Percentiles rank a stretch among this genome's conserved stretches.
phyloP scores from a whole-genome alignment of 2,329 filamentous ascomycete genomes.

The Thelonectria rubi region DNA sequence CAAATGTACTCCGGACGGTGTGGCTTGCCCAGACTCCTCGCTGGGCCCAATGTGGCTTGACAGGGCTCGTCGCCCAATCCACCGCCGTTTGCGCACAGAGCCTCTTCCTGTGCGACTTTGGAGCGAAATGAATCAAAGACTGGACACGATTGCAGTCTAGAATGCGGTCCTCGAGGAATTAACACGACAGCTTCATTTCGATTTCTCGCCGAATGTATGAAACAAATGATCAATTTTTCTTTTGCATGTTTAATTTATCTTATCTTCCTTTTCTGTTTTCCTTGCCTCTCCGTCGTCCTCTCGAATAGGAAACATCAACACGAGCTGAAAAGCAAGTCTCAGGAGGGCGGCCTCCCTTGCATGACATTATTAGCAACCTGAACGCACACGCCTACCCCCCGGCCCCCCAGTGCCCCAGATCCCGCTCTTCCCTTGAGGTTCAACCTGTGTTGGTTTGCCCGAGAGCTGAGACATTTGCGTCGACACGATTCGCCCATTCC shows the following conservation, averaged over 20 bases:
- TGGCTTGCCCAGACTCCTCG: slow-evolving; percentile 9
- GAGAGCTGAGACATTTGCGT: slow-evolving; percentile 22
- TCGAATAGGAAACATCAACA: background rate
- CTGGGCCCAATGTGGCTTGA: slow-evolving; percentile 18
- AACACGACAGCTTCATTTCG: background rate
- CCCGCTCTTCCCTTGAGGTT: background rate
- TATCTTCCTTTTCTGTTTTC: background rate
- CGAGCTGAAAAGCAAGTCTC: slow-evolving; percentile 14
- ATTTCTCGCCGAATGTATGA: too few species aligned
- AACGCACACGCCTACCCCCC: background rate
- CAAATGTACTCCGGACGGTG: slow-evolving; percentile 1
- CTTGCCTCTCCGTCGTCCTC: background rate
- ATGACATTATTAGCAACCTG: background rate
- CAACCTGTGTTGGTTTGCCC: slow-evolving; percentile 10
- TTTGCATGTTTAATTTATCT: background rate
- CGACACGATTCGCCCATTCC: slow-evolving; percentile 10
- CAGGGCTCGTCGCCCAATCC: background rate
- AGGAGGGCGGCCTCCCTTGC: background rate
- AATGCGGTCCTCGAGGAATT: background rate
- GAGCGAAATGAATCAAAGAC: slow-evolving; percentile 2
- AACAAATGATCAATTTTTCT: background rate
- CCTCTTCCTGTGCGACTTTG: slow-evolving; percentile 1
- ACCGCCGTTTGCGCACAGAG: too few species aligned
- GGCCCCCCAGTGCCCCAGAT: background rate
- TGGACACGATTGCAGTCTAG: slow-evolving; percentile 7